Percentiles rank a stretch among this genome's conserved stretches.
Conservation (phyloP, 2,329 filamentous ascomycete species). For the Endoconidiophora polonica region DNA sequence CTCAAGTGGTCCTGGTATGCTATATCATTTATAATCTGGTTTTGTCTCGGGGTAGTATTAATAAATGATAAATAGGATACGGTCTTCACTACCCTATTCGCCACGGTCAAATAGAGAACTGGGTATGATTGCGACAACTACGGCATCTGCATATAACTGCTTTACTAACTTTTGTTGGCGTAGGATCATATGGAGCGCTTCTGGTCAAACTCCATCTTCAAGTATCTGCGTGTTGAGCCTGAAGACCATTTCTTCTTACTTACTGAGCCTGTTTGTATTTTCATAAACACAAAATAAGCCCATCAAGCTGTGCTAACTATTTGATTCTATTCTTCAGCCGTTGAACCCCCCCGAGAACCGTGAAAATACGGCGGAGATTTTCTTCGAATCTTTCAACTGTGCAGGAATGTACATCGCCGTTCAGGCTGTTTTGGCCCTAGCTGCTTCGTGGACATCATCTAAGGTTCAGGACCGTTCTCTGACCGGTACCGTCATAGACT, state of each 20-base stretch:
- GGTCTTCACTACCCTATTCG: conserved; percentile 94
- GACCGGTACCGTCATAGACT: conserved; percentile 96
- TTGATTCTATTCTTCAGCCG: conserved; percentile 36
- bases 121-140: conserved; percentile 41
- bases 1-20: conserved; percentile 59
- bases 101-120: conserved; percentile 97
- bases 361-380: conserved; percentile 97
- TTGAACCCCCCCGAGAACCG: conserved; percentile 97
- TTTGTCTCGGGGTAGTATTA: conserved; percentile 6
- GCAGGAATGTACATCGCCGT: conserved; percentile 97
- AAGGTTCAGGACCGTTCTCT: conserved; percentile 93
- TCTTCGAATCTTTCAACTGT: conserved; percentile 99
- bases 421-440: conserved; percentile 87
- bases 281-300: conserved; percentile 5
- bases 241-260: conserved; percentile 98
- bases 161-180: conserved; percentile 8
- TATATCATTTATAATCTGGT: not conserved
- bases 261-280: conserved; percentile 66
- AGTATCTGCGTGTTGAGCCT: conserved; percentile 92
- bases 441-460: conserved; percentile 95
- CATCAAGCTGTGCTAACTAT: too few species aligned
- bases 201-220: conserved; percentile 99
- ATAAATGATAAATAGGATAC: conserved; percentile 45
- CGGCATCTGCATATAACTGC: conserved; percentile 18
- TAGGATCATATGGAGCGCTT: conserved; percentile 99